Percentiles rank a stretch among this genome's conserved stretches.
phyloP scores from a whole-genome alignment of 352 stramenopile species.

The Globisporangium parvum region DNA sequence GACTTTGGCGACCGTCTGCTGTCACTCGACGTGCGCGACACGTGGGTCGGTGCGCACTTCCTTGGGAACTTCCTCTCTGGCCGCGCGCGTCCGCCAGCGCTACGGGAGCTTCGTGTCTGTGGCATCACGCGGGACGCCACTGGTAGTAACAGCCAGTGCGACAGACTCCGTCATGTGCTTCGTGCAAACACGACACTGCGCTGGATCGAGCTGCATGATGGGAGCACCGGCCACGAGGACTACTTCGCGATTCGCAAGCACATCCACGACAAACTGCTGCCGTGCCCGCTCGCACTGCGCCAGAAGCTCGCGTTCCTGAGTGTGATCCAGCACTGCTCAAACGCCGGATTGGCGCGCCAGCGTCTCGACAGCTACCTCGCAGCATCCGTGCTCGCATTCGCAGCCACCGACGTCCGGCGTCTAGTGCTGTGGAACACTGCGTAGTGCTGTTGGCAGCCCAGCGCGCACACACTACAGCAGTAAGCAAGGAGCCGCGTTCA shows the following conservation, averaged over 20 bases:
- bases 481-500: too few species aligned
- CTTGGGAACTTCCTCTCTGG: not conserved
- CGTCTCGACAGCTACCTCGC: not conserved
- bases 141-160: not conserved
- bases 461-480: too few species aligned
- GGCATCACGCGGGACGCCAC: not conserved
- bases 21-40: not conserved
- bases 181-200: not conserved
- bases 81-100: too few species aligned
- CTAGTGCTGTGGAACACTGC: not conserved
- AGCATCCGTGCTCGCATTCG: not conserved
- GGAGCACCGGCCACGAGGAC: not conserved
- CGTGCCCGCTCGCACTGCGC: not conserved
- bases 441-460: too few species aligned
- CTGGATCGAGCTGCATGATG: not conserved
- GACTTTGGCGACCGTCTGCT: not conserved
- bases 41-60: not conserved
- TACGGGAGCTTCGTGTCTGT: not conserved
- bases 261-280: not conserved
- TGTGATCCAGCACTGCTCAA: not conserved
- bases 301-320: not conserved
- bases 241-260: not conserved
- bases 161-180: not conserved
- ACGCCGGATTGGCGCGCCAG: not conserved
- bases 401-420: too few species aligned